Evolutionary conservation across 1,139 yeast species (phyloP).

Genomic region (Taiozyma sp.): DNA sequence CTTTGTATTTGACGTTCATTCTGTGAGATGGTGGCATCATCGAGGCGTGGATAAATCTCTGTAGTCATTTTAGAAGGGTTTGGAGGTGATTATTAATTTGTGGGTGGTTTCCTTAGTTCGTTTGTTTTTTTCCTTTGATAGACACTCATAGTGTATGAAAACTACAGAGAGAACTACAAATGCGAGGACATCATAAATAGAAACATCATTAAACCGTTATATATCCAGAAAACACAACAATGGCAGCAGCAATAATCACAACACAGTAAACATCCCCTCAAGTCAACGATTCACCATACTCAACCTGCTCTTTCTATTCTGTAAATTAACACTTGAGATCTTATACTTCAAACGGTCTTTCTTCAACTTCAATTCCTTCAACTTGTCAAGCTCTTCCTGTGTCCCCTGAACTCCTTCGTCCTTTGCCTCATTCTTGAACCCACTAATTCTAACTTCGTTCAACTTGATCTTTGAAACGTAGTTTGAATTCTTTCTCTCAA

Average conservation of each 20-base stretch:
- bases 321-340: constrained; percentile 27
- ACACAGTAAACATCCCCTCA: not conserved
- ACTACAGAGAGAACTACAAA: too few species aligned
- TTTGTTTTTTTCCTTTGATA: not conserved
- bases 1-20: constrained; percentile 3
- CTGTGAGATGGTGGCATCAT: not conserved
- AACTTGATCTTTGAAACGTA: constrained; percentile 29
- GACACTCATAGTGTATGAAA: too few species aligned
- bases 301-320: constrained; percentile 19
- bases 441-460: constrained; percentile 28
- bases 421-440: constrained; percentile 5
- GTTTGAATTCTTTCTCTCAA: constrained; percentile 28
- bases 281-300: constrained; percentile 12
- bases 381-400: constrained; percentile 30
- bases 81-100: not conserved
- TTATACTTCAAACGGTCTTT: constrained; percentile 32
- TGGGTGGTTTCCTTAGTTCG: not conserved
- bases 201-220: not conserved
- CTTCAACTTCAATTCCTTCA: constrained; percentile 30
- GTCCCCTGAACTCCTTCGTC: constrained; percentile 21
- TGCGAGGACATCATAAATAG: too few species aligned
- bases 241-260: too few species aligned
- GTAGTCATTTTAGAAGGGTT: not conserved
- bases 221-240: not conserved
- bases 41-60: not conserved